These are phyloP conservation scores for Rutstroemia sp. DNA, from an alignment of 2,329 filamentous ascomycete species.

Conservation along the genomic window DNA sequence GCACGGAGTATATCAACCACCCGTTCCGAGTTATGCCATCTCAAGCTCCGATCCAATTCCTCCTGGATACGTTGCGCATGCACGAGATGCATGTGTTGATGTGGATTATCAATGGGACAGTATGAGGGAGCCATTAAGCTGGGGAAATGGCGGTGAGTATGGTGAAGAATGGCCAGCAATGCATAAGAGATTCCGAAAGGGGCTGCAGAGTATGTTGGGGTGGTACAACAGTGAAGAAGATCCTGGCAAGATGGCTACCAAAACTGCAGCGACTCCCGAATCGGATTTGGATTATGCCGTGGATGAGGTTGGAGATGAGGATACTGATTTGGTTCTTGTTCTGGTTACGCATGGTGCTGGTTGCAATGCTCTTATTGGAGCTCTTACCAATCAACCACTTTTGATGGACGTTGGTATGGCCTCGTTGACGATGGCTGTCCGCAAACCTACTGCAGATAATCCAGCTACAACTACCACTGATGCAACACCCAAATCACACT, in stretches of 20 bases:
- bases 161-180: slow-evolving; percentile 95
- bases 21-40: slow-evolving; percentile 75
- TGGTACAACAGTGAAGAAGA: slow-evolving; percentile 65
- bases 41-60: slow-evolving; percentile 77
- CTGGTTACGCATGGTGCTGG: slow-evolving; percentile 92
- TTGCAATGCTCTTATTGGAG: slow-evolving; percentile 90
- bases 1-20: slow-evolving; percentile 58
- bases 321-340: slow-evolving; percentile 71
- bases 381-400: slow-evolving; percentile 84
- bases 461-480: slow-evolving; percentile 16
- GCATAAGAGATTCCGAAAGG: slow-evolving; percentile 82
- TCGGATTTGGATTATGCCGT: slow-evolving; percentile 22
- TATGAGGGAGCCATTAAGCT: slow-evolving; percentile 66
- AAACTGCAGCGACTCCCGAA: slow-evolving; percentile 32
- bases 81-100: slow-evolving; percentile 74
- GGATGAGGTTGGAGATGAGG: slow-evolving; percentile 47
- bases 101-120: slow-evolving; percentile 98
- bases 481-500: slow-evolving; percentile 33
- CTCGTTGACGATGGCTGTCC: slow-evolving; percentile 80
- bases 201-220: slow-evolving; percentile 68
- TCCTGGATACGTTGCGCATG: slow-evolving; percentile 80
- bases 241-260: slow-evolving; percentile 45
- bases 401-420: slow-evolving; percentile 85
- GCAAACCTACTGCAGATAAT: slow-evolving; percentile 36
- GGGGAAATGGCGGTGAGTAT: slow-evolving; percentile 81